Conservation (phyloP, 1,139 yeast species). For the Geotrichum histeridarum region DNA sequence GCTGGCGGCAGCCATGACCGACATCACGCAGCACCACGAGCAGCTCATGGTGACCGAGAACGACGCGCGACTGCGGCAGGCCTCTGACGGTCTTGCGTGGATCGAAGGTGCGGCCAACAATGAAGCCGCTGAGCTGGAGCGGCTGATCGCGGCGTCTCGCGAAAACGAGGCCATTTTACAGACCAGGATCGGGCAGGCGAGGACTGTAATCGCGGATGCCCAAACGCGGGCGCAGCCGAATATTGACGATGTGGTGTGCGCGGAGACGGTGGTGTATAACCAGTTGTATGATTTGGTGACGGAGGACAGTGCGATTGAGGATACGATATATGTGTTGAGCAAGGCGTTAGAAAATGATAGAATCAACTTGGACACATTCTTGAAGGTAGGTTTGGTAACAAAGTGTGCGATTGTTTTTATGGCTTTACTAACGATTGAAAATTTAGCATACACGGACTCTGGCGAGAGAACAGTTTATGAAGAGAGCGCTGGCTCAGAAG, state of each 20-base stretch:
- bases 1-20: conserved; percentile 18
- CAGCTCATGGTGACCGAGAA: conserved; percentile 34
- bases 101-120: conserved; percentile 36
- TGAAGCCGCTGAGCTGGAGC: conserved; percentile 82
- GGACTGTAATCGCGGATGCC: conserved; percentile 34
- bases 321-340: conserved; percentile 56
- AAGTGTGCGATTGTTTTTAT: too few species aligned
- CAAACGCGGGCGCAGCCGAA: conserved; percentile 33
- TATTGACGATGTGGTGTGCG: conserved; percentile 43
- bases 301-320: conserved; percentile 65
- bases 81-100: conserved; percentile 28
- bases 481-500: conserved; percentile 32
- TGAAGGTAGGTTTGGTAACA: conserved; percentile 9
- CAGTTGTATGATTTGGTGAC: conserved; percentile 64
- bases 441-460: conserved; percentile 51
- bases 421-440: too few species aligned
- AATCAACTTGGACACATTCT: conserved; percentile 47
- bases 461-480: conserved; percentile 69
- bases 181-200: conserved; percentile 32
- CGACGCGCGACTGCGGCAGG: conserved; percentile 65
- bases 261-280: conserved; percentile 46
- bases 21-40: conserved; percentile 34
- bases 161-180: conserved; percentile 36
- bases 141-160: conserved; percentile 38
- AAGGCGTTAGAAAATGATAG: conserved; percentile 50